These are phyloP conservation scores for Verticillium nonalfalfae DNA, from an alignment of 2,329 filamentous ascomycete species.

Conservation along the genomic window DNA sequence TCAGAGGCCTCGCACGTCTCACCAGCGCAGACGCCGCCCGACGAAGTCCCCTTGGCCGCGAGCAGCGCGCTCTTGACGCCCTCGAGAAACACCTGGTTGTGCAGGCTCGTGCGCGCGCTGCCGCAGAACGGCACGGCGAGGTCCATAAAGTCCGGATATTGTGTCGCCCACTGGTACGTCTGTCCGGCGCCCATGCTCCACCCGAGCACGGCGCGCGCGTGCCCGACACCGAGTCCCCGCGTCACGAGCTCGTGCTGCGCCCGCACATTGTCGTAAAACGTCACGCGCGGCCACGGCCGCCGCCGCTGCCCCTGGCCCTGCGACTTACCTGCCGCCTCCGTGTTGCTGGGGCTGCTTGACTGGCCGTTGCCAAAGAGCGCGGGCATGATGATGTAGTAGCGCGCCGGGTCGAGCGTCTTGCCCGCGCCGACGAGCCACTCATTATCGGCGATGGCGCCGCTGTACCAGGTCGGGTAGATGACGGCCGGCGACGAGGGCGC, in stretches of 20 bases:
- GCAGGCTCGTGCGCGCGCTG: slow-evolving; percentile 39
- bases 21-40: slow-evolving; percentile 40
- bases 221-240: slow-evolving; percentile 30
- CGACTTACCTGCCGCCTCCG: slow-evolving; percentile 6
- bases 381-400: slow-evolving; percentile 43
- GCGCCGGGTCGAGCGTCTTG: slow-evolving; percentile 54
- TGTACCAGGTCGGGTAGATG: slow-evolving; percentile 73
- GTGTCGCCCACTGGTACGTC: slow-evolving; percentile 43
- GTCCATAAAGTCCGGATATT: slow-evolving; percentile 41
- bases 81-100: slow-evolving; percentile 50
- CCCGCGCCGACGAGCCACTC: slow-evolving; percentile 65
- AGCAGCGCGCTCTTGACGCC: slow-evolving; percentile 42
- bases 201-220: slow-evolving; percentile 40
- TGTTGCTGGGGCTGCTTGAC: slow-evolving; percentile 46
- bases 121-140: slow-evolving; percentile 42
- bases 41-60: slow-evolving; percentile 30
- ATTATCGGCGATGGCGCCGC: slow-evolving; percentile 58
- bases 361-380: slow-evolving; percentile 48
- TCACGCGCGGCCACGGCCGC: slow-evolving; percentile 32
- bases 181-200: slow-evolving; percentile 53
- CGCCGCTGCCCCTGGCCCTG: no score
- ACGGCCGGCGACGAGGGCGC: slow-evolving; percentile 55
- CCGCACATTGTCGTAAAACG: slow-evolving; percentile 44
- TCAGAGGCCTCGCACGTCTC: slow-evolving; percentile 12
- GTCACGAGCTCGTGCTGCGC: slow-evolving; percentile 38